Conservation (phyloP, 352 stramenopile species). For the Phytophthora chlamydospora region DNA sequence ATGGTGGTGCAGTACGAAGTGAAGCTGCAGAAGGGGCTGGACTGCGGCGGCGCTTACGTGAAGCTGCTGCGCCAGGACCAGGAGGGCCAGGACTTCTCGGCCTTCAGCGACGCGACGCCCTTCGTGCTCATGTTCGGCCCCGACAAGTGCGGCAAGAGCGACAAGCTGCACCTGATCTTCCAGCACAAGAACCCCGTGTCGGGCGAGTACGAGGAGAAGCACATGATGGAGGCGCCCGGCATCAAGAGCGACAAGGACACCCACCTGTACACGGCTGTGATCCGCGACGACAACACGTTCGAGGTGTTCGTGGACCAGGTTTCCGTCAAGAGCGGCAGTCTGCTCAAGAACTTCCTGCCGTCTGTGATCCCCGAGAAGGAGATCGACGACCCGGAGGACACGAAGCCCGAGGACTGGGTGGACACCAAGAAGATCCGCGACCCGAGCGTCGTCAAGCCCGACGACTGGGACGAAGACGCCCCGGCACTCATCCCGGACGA, state of each 20-base stretch:
- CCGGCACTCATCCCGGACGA: constrained; percentile 87
- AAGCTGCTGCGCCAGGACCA: constrained; percentile 90
- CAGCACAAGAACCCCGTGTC: constrained; percentile 94
- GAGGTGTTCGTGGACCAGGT: constrained; percentile 92
- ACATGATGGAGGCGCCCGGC: constrained; percentile 81
- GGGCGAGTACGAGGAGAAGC: constrained; percentile 94
- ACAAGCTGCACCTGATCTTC: constrained; percentile 97
- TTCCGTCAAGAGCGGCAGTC: constrained; percentile 78
- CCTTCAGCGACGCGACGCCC: constrained; percentile 85
- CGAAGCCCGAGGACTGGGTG: constrained; percentile 94
- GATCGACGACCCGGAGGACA: constrained; percentile 93
- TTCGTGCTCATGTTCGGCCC: constrained; percentile 97
- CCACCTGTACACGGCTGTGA: constrained; percentile 93
- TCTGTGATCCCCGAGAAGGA: constrained; percentile 88
- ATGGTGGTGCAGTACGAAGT: constrained; percentile 96
- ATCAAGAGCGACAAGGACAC: constrained; percentile 87
- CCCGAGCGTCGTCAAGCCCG: constrained; percentile 85
- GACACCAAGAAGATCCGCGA: constrained; percentile 91
- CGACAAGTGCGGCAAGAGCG: constrained; percentile 93
- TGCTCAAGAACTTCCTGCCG: constrained; percentile 87
- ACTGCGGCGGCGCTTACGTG: constrained; percentile 93
- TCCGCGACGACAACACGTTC: constrained; percentile 92
- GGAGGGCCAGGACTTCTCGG: constrained; percentile 48
- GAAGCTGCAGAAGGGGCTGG: constrained; percentile 90
- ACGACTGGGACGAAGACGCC: constrained; percentile 94